phyloP scores from a whole-genome alignment of 371 early-diverging fungal genomes.

The Haplosporangium sp. region DNA sequence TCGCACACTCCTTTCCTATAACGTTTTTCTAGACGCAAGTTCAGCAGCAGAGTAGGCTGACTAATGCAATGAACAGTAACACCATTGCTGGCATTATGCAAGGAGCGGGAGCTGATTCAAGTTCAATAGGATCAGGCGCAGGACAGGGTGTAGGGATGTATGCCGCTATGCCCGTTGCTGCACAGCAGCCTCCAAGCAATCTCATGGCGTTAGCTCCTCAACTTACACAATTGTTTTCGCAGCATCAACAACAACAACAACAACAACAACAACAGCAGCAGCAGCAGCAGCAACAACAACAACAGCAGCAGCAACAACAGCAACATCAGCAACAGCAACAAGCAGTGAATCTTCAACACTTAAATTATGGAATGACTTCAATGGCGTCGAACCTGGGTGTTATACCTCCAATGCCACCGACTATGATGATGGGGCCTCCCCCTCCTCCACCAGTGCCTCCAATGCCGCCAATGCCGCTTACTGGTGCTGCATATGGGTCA shows the following conservation, averaged over 20 bases:
- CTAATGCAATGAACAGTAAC: constrained; percentile 3
- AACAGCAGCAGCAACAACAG: not conserved
- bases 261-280: not conserved
- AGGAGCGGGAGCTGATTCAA: not conserved
- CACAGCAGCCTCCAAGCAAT: not conserved
- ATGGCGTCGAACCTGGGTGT: constrained; percentile 8
- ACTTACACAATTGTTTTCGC: constrained; percentile 27
- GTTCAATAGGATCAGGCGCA: not conserved
- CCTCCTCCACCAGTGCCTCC: constrained; percentile 16
- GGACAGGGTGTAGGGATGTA: not conserved
- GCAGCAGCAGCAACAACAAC: not conserved
- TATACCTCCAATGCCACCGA: constrained; percentile 3
- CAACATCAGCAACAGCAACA: not conserved
- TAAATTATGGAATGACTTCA: not conserved
- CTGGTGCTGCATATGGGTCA: constrained; percentile 1
- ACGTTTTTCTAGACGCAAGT: constrained; percentile 19
- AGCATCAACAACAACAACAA: constrained; percentile 14
- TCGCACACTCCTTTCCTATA: not conserved
- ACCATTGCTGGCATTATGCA: not conserved
- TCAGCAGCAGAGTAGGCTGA: constrained; percentile 29
- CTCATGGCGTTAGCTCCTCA: constrained; percentile 31
- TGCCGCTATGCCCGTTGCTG: not conserved
- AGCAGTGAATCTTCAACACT: not conserved
- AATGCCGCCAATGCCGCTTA: constrained; percentile 7
- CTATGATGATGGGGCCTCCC: constrained; percentile 22